Base-by-base conservation (phyloP, 2,329 filamentous ascomycete species). In the Lasiodiplodia gonubiensis region DNA sequence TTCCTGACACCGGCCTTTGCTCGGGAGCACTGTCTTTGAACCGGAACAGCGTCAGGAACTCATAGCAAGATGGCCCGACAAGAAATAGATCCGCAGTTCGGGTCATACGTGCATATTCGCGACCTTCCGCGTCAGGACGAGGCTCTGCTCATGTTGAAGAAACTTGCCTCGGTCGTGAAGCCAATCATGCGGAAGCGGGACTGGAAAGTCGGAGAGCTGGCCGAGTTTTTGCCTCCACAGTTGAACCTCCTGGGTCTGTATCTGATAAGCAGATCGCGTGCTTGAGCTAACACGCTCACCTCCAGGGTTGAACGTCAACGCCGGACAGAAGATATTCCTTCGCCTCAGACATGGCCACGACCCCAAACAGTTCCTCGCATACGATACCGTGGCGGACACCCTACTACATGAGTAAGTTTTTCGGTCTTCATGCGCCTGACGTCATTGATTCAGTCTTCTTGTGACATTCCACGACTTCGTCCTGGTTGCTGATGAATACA, bases 151-250 rank as follows among this genome's bases (percentile, higher is more conserved):
- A 88, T 87, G 67, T 85, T 98, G 27, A 91, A 89, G 73, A 94
- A 91, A 78, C 86, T 96, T 49, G 93, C 93, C 2, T 97, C 93
- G 30, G 80, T 96, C 67, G 94, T 97, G 69, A 97, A 97, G 78
- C 94, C 94, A 21, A 92, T 98, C 70, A 98, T 98, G 94, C 86
- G 93, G 70, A 92, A 92, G 57, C 88, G 92, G 52, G 85, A 85
- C 66, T 98, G 93, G 92, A 90, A 84, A 70, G 92, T 98, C 39
- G 85, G 86, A 33, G 87, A 91, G 57, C 85, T 98, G 18, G 88
- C 89, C 59, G 94, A 98, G 77, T 97, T 98, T 80, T 91, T 92
- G 69, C 94, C 94, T 0, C 83, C 88, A 14, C 86, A 95, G 72
- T 80, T 83, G 37, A 91, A 91, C 71, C 83, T 97, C 1, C 81